Percentiles rank a stretch among this genome's conserved stretches.
Evolutionary conservation across 257 asterid species (phyloP).

Genomic region (Cynanchum wilfordii): DNA sequence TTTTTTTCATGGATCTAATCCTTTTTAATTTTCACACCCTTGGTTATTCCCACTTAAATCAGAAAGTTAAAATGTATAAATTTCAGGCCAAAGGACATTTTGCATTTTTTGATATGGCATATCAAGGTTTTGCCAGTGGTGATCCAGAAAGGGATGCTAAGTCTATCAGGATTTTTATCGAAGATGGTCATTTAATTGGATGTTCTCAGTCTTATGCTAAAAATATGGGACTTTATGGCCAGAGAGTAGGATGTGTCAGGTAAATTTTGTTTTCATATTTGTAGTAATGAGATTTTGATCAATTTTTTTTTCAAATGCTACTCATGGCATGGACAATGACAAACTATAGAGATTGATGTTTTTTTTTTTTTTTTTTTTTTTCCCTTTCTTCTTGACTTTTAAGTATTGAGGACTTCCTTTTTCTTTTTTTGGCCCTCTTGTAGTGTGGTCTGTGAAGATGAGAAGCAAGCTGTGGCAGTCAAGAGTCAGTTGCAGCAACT

Average conservation of each 20-base stretch:
- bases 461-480: constrained; percentile 87
- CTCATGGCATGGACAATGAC: too few relatives aligned
- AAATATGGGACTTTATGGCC: constrained; percentile 99
- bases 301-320: too few relatives aligned
- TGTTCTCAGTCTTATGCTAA: constrained; percentile 97
- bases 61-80: background rate
- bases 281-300: background rate
- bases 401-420: too few relatives aligned
- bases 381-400: too few relatives aligned
- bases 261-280: constrained; percentile 10
- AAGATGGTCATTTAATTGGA: constrained; percentile 92
- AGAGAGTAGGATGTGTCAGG: constrained; percentile 98
- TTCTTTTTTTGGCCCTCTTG: constrained; percentile 10
- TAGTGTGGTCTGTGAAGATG: constrained; percentile 91
- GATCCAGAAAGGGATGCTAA: constrained; percentile 94
- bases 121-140: constrained; percentile 99
- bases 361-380: too few relatives aligned
- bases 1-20: background rate
- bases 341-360: too few relatives aligned
- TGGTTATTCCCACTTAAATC: background rate
- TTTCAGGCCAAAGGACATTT: constrained; percentile 83
- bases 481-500: constrained; percentile 98
- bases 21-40: too few relatives aligned
- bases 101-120: constrained; percentile 97
- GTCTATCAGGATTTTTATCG: constrained; percentile 85